A percentile compares a stretch with the other conserved stretches of the same genome.
phyloP scores from a whole-genome alignment of 306 rosid species.

The Sindora glabra region DNA sequence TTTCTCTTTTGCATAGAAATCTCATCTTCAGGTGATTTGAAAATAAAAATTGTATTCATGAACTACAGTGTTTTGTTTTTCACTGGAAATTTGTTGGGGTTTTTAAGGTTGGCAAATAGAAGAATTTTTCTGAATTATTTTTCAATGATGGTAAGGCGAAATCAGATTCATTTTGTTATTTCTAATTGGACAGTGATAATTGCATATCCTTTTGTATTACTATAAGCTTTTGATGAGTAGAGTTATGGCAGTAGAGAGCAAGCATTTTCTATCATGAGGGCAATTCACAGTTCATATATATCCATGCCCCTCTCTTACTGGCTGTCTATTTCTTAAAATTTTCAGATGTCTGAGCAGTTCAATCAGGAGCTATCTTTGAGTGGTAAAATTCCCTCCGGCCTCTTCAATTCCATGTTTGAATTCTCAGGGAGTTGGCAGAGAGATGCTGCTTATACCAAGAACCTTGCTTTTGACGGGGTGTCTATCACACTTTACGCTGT shows the following conservation, averaged over 20 bases:
- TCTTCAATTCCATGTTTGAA: conserved; percentile 89
- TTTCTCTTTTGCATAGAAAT: not conserved
- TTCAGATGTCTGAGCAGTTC: conserved; percentile 98
- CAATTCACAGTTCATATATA: not conserved
- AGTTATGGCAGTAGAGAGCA: not conserved
- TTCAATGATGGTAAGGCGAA: not conserved
- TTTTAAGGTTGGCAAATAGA: not conserved
- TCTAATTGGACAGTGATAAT: not conserved
- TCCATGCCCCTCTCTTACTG: conserved; percentile 4
- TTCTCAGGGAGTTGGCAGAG: conserved; percentile 97
- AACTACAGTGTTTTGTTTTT: no score
- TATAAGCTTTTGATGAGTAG: not conserved
- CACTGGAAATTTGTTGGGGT: no score
- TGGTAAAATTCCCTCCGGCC: conserved; percentile 96
- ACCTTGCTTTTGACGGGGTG: conserved; percentile 92
- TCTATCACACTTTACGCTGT: conserved; percentile 85
- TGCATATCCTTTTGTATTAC: not conserved
- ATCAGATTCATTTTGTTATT: not conserved
- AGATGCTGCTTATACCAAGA: conserved; percentile 86
- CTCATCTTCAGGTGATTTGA: not conserved
- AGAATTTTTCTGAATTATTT: conserved; percentile 4
- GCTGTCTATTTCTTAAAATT: conserved; percentile 16
- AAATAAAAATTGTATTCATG: not conserved
- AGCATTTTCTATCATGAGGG: not conserved
- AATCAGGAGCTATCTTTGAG: conserved; percentile 81